Evolutionary conservation across 179 eudicot genomes (phyloP), one percentile per base, ranked within the genome.

Genomic region (Silene vulgaris): DNA sequence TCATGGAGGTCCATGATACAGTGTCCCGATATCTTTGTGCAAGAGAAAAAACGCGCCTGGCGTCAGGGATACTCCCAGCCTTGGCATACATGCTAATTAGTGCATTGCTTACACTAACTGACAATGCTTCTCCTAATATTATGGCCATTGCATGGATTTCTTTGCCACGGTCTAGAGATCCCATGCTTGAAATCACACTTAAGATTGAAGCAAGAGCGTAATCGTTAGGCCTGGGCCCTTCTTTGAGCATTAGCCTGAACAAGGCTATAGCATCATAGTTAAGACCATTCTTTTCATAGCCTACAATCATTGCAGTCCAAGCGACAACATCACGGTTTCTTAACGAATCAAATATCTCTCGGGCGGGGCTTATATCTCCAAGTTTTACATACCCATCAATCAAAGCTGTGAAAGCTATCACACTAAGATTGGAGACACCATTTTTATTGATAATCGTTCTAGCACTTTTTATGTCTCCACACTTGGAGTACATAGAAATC

Each of bases 291-390:
- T 86, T 87, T 63, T 83, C 84, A 66, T 86, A 86, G 23, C 91
- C 91, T 56, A 83, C 89, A 50, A 88, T 85, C 89, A 88, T 85
- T 54, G 91, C 87, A 0, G 88, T 88, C 87, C 89, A 88, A 35
- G 86, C 75, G 59, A 88, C 77, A 60, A 88, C 87, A 76, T 88
- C 89, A 59, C 80, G 79, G 67, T 77, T 56, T 64, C 75, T 76
- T 76, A 88, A 59, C 3, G 83, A 77, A 77, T 88, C 85, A 85
- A 88, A 88, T 54, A 86, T 80, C 57, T 76, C 73, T 76, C 88
- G 82, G 13, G 91, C 91, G 3, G 88, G 84, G 29, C 32, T 74
- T 56, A 86, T 50, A 73, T 86, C 83, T 8, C 91, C 89, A 40
- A 83, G 85, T 74, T 86, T 86, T 71, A 86, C 80, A 79, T 86